Percentiles rank a stretch among this genome's conserved stretches.
Conservation (phyloP, 306 rosid species). For the Rosa persica region DNA sequence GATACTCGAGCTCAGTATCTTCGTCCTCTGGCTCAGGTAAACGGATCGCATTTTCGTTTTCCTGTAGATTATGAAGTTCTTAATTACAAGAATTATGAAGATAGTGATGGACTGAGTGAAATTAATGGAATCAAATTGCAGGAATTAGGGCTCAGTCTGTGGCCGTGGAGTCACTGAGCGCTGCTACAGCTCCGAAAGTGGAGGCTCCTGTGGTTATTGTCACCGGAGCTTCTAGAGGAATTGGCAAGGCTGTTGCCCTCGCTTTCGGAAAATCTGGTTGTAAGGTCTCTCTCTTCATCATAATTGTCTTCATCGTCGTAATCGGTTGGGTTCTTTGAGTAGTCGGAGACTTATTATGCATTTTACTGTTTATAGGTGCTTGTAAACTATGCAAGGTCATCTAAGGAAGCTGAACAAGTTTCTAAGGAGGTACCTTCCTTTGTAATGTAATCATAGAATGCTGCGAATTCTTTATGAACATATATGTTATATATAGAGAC, state of each 20-base stretch:
- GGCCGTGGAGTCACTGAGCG: constrained; percentile 52
- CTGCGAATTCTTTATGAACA: too few species aligned
- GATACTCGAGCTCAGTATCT: constrained; percentile 9
- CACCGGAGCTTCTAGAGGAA: constrained; percentile 97
- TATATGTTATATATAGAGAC: too few species aligned
- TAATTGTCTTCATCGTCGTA: background rate
- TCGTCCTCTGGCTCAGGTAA: constrained; percentile 21
- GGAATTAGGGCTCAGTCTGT: constrained; percentile 83
- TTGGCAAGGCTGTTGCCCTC: constrained; percentile 83
- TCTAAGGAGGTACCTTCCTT: constrained; percentile 63
- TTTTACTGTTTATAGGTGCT: constrained; percentile 55
- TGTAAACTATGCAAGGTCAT: constrained; percentile 86
- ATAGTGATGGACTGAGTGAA: background rate
- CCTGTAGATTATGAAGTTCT: background rate
- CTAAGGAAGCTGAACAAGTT: constrained; percentile 89
- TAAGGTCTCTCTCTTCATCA: constrained; percentile 63
- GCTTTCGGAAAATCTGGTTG: constrained; percentile 92
- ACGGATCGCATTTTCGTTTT: background rate
- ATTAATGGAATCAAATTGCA: constrained; percentile 18
- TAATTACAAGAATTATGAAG: too few species aligned
- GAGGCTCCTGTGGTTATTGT: constrained; percentile 88
- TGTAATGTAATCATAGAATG: background rate
- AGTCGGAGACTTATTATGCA: background rate
- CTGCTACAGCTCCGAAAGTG: constrained; percentile 37
- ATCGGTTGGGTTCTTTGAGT: background rate